These are phyloP conservation scores for Naegleria fowleri DNA, from an alignment of 208 protist species.

Conservation along the genomic window DNA sequence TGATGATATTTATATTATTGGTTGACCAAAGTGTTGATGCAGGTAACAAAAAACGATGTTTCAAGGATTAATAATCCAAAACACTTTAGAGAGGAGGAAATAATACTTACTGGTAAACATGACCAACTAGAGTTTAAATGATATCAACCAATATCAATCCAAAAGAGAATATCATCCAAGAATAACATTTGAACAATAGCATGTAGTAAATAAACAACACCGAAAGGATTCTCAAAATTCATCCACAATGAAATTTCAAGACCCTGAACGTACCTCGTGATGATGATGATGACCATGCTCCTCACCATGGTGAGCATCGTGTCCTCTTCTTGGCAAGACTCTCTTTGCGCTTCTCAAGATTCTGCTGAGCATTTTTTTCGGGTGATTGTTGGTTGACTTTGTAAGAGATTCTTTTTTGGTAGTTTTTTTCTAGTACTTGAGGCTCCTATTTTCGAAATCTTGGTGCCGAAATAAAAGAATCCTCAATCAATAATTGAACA, in stretches of 20 bases:
- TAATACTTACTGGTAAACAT: background rate
- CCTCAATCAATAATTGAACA: too few relatives aligned
- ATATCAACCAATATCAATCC: too few relatives aligned
- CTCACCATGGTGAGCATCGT: background rate
- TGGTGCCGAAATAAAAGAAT: too few relatives aligned
- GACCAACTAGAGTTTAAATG: background rate
- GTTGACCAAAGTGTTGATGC: background rate
- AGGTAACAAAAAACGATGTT: too few relatives aligned
- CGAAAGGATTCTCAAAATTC: background rate
- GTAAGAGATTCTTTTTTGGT: too few relatives aligned
- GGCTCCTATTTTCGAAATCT: too few relatives aligned
- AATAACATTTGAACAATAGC: too few relatives aligned
- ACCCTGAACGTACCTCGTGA: background rate
- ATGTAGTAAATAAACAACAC: background rate
- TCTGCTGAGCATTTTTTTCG: background rate
- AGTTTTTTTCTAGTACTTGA: too few relatives aligned
- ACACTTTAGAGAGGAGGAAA: background rate
- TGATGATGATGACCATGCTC: background rate
- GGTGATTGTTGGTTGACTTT: too few relatives aligned
- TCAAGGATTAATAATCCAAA: background rate
- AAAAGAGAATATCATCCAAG: too few relatives aligned
- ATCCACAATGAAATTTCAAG: background rate
- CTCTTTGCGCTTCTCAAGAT: background rate
- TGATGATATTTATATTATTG: too few relatives aligned
- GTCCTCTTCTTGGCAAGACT: background rate